Base-by-base conservation (phyloP, 441 rosid genomes). In the Erodium trifolium region DNA sequence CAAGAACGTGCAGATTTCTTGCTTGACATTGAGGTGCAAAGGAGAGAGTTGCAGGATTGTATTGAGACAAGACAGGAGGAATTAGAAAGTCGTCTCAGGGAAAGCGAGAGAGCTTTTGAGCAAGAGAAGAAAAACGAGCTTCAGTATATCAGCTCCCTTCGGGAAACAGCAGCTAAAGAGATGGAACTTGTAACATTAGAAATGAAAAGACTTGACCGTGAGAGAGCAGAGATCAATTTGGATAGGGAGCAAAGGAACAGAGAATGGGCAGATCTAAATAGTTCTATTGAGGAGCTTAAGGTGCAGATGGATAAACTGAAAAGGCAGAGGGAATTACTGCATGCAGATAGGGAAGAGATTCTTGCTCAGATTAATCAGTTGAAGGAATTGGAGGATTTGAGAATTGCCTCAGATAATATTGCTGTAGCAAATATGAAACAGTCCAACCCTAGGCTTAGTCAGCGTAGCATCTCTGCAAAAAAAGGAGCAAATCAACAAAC, bases 21-120 rank as follows among this genome's bases (percentile, higher is more conserved):
- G 70, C 77, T 87, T 75, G 96, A 87, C 9, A 87, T 89, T 80
- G 98, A 89, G 84, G 80, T 86, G 82, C 93, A 82, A 73, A 89
- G 87, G 78, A 85, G 82, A 70, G 96, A 93, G 78, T 67, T 93
- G 75, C 95, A 91, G 75, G 81, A 84, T 71, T 86, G 88, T 77
- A 75, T 88, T 41, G 88, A 86, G 71, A 86, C 71, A 69, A 91
- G 83, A 79, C 85, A 88, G 47, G 97, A 93, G 74, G 99, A 93
- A 70, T 72, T 90, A 62, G 92, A 90, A 68, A 74, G 81, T 75
- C 71, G 80, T 43, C 75, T 80, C 19, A 85, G 73, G 81, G 97
- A 89, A 65, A 85, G 80, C 76, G 92, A 91, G 79, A 88, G 79
- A 69, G 84, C 86, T 57, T 89, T 93, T 80, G 96, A 91, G 77